phyloP scores from a whole-genome alignment of 345 rosid genomes.

The Citrus cavaleriei region DNA sequence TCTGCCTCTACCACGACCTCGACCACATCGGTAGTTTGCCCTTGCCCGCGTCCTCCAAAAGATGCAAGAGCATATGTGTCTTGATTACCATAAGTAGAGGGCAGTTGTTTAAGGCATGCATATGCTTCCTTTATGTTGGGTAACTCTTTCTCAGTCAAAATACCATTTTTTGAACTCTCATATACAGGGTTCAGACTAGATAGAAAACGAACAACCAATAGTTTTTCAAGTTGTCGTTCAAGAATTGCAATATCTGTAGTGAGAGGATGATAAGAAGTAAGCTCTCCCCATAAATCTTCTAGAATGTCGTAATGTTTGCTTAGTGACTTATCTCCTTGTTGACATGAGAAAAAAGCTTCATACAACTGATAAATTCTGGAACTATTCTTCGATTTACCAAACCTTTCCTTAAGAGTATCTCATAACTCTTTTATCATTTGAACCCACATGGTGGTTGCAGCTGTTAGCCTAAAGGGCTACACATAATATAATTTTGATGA shows the following conservation, averaged over 20 bases:
- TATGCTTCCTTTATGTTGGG: neutral
- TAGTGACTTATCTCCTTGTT: neutral
- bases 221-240: neutral
- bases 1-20: neutral
- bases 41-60: too few relatives aligned
- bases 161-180: neutral
- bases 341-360: neutral
- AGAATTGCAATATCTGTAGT: neutral
- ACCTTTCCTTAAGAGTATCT: too few relatives aligned
- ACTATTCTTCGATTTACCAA: too few relatives aligned
- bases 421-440: neutral
- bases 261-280: too few relatives aligned
- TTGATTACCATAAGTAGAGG: too few relatives aligned
- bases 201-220: neutral
- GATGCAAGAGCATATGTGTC: neutral
- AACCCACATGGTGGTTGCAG: neutral
- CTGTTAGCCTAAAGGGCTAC: too few relatives aligned
- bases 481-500: too few relatives aligned
- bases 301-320: rapidly evolving
- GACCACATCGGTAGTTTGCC: neutral
- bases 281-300: too few relatives aligned
- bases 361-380: neutral
- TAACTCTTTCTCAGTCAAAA: neutral
- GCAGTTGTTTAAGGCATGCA: too few relatives aligned
- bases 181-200: neutral